Base-by-base conservation (phyloP, 208 protist genomes). In the Novymonas esmeraldas region DNA sequence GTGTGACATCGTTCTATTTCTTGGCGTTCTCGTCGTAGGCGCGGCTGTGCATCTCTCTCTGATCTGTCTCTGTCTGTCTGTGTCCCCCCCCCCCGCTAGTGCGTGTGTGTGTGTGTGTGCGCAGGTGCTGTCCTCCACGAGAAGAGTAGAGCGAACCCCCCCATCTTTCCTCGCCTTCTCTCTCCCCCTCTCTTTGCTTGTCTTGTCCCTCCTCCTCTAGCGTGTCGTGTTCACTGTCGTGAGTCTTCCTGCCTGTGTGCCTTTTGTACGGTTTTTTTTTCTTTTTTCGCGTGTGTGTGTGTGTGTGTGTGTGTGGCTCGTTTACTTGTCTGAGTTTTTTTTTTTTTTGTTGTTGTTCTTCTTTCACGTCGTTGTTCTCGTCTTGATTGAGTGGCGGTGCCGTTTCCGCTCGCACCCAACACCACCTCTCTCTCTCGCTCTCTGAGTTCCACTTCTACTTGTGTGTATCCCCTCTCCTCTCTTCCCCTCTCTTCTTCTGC, bases 101-200 rank as follows among this genome's bases (percentile, higher is more conserved):
- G 5, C 7, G 5, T 41, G 7, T 41, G 7, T 41, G n/a, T n/a
- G n/a, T n/a, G n/a, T n/a, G n/a, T n/a, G n/a, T n/a, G n/a, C n/a
- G n/a, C n/a, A n/a, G n/a, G n/a, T n/a, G n/a, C n/a, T n/a, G n/a
- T n/a, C n/a, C n/a, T n/a, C n/a, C n/a, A n/a, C n/a, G n/a, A n/a
- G n/a, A n/a, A n/a, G n/a, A n/a, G n/a, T n/a, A n/a, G n/a, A n/a
- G n/a, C n/a, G n/a, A n/a, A n/a, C 36, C 36, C 36, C 7, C 11
- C 36, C 36, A 41, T 41, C 36, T 41, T 41, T 41, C 36, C 7
- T 41, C 36, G 7, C 11, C 36, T 11, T 41, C 36, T 11, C 11
- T 41, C 36, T 41, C 36, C 36, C 36, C 26, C 59, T 64, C 64
- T 58, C 48, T 48, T 41, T 5, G 46, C 61, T 68, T 64, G 41